phyloP scores from a whole-genome alignment of 371 early-diverging fungal species.

The Mycotypha africana region DNA sequence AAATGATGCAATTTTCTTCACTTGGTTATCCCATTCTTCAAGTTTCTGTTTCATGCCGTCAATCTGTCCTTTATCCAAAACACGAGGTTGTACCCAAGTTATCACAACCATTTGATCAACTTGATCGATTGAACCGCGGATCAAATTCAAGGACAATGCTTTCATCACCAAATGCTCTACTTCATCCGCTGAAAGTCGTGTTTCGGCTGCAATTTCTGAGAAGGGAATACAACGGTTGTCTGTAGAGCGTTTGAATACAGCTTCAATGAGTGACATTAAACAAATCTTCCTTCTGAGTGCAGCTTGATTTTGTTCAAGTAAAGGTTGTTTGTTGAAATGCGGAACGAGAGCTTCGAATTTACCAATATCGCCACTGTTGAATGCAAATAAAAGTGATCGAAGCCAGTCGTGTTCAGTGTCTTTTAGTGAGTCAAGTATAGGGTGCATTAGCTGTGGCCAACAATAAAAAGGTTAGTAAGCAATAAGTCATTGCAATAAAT shows the following conservation, averaged over 20 bases:
- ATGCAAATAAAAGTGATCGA: constrained; percentile 78
- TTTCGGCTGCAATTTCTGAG: constrained; percentile 81
- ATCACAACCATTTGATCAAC: constrained; percentile 82
- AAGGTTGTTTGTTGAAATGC: constrained; percentile 73
- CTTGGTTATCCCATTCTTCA: constrained; percentile 28
- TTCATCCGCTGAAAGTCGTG: constrained; percentile 77
- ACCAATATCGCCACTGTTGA: constrained; percentile 92
- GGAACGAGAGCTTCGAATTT: constrained; percentile 78
- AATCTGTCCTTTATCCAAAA: constrained; percentile 87
- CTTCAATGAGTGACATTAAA: constrained; percentile 93
- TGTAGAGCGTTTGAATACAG: constrained; percentile 83
- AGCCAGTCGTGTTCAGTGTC: constrained; percentile 87
- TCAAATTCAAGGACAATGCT: constrained; percentile 86
- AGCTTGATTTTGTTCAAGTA: constrained; percentile 68
- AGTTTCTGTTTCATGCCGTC: constrained; percentile 58
- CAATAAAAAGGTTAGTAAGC: no score
- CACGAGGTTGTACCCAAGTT: constrained; percentile 97
- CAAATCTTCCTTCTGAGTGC: constrained; percentile 92
- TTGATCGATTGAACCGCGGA: constrained; percentile 94
- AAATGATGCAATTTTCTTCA: constrained; percentile 48
- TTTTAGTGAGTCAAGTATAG: constrained; percentile 78
- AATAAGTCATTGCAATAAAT: no score
- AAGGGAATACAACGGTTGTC: constrained; percentile 83
- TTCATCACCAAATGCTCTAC: constrained; percentile 98
- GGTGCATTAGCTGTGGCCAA: constrained; percentile 93